Conservation (phyloP, 441 rosid species). For the Dalechampia spathulata region DNA sequence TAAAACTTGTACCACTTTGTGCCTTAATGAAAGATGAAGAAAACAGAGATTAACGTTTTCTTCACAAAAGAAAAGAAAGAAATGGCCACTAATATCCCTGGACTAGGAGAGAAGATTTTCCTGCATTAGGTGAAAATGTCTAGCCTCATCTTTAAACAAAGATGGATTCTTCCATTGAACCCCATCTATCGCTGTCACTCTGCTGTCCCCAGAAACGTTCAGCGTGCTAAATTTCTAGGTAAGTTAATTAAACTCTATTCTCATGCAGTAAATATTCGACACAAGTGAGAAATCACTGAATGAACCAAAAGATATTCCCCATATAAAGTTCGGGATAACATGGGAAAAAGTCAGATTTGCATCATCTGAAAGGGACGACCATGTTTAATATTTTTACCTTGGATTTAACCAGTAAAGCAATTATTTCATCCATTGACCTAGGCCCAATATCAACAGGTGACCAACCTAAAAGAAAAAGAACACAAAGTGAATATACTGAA, state of each 20-base stretch:
- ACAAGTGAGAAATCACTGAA: background rate
- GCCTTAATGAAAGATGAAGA: background rate
- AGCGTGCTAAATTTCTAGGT: background rate
- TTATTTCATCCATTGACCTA: slow-evolving; percentile 43
- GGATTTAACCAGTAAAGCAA: slow-evolving; percentile 36
- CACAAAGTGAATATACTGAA: slow-evolving; percentile 6
- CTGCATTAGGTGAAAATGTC: no score
- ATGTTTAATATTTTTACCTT: slow-evolving; percentile 38
- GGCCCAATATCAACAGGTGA: slow-evolving; percentile 67
- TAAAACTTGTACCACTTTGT: background rate
- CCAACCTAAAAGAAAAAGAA: slow-evolving; percentile 44
- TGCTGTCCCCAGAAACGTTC: background rate
- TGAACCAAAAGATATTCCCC: background rate
- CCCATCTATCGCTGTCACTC: no score
- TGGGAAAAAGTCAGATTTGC: background rate
- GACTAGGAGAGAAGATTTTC: background rate
- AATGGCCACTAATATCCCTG: no score
- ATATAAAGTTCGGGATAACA: background rate
- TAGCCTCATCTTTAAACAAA: no score
- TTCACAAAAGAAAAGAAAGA: no score
- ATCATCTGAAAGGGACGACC: background rate
- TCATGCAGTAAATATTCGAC: background rate
- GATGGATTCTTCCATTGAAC: no score
- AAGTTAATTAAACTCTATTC: background rate
- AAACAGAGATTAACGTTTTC: no score